Percentiles rank a stretch among this genome's conserved stretches.
phyloP scores from a whole-genome alignment of 805 yeast species.

The Debaryomyces prosopidis region DNA sequence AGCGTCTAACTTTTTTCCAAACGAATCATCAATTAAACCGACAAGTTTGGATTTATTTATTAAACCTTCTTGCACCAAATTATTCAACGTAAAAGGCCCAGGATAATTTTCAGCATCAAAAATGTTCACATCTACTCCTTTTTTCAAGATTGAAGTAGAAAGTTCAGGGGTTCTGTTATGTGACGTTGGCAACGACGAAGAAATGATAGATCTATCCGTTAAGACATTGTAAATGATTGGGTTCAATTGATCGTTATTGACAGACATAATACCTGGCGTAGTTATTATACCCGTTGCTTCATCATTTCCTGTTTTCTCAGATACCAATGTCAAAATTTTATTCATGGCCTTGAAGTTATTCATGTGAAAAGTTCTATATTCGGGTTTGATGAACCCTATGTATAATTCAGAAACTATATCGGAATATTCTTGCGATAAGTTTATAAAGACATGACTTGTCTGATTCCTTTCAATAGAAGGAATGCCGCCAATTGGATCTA shows the following conservation, averaged over 20 bases:
- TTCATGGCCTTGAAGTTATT: conserved; percentile 69
- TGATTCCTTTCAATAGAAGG: conserved; percentile 82
- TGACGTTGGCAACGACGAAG: conserved; percentile 82
- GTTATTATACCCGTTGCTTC: conserved; percentile 83
- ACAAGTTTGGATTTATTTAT: conserved; percentile 61
- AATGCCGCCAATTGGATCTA: conserved; percentile 86
- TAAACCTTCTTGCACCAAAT: conserved; percentile 34
- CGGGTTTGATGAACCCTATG: conserved; percentile 53
- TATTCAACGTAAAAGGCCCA: conserved; percentile 39
- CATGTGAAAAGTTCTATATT: conserved; percentile 55
- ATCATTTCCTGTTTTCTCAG: conserved; percentile 38
- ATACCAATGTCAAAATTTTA: conserved; percentile 48
- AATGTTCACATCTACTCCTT: conserved; percentile 64
- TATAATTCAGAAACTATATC: conserved; percentile 64
- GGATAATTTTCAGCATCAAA: conserved; percentile 28
- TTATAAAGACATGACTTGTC: conserved; percentile 84
- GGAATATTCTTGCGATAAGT: conserved; percentile 77
- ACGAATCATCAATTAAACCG: conserved; percentile 73
- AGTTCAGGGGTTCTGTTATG: conserved; percentile 55
- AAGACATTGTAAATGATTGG: conserved; percentile 88
- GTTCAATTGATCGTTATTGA: conserved; percentile 55
- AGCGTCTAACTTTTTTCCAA: conserved; percentile 65
- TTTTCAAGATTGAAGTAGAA: conserved; percentile 76
- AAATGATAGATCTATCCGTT: conserved; percentile 87
- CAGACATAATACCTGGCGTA: conserved; percentile 73